phyloP scores from a whole-genome alignment of 768 basidiomycete genomes.

The Pleurotus salmoneostramineus region DNA sequence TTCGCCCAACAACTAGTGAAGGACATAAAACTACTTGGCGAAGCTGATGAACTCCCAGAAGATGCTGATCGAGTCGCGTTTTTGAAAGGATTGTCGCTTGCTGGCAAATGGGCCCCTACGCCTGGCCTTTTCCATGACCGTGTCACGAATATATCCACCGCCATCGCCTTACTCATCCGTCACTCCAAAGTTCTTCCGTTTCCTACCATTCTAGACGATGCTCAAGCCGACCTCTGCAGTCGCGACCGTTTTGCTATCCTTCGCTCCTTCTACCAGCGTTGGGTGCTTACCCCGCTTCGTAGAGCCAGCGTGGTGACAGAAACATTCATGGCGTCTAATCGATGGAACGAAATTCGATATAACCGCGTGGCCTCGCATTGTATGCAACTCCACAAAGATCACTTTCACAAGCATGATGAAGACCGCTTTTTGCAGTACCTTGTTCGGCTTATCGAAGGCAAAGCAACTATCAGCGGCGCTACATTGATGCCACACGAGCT shows the following conservation, averaged over 20 bases:
- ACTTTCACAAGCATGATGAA: constrained; percentile 56
- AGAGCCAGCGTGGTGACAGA: constrained; percentile 44
- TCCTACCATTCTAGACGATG: constrained; percentile 27
- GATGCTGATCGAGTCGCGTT: constrained; percentile 25
- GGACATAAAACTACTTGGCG: constrained; percentile 40
- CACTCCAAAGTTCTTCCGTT: constrained; percentile 24
- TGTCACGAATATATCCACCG: constrained; percentile 60
- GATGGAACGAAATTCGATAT: constrained; percentile 58
- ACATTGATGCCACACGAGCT: constrained; percentile 65
- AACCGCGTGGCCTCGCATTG: constrained; percentile 54
- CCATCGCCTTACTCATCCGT: constrained; percentile 53
- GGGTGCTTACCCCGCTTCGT: constrained; percentile 57
- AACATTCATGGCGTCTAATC: constrained; percentile 55
- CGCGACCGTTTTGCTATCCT: constrained; percentile 33
- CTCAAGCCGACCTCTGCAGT: constrained; percentile 12
- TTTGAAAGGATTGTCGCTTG: constrained; percentile 47
- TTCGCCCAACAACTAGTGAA: constrained; percentile 48
- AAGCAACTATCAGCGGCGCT: constrained; percentile 57
- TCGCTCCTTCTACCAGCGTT: constrained; percentile 55
- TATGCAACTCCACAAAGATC: constrained; percentile 54
- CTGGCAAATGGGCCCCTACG: constrained; percentile 70
- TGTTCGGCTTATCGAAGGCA: constrained; percentile 49
- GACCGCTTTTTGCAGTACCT: constrained; percentile 59
- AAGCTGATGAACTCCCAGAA: constrained; percentile 28
- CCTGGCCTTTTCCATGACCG: constrained; percentile 57